These are phyloP conservation scores for Austroboletus rostrupii DNA, from an alignment of 1,284 basidiomycete species.

Conservation along the genomic window DNA sequence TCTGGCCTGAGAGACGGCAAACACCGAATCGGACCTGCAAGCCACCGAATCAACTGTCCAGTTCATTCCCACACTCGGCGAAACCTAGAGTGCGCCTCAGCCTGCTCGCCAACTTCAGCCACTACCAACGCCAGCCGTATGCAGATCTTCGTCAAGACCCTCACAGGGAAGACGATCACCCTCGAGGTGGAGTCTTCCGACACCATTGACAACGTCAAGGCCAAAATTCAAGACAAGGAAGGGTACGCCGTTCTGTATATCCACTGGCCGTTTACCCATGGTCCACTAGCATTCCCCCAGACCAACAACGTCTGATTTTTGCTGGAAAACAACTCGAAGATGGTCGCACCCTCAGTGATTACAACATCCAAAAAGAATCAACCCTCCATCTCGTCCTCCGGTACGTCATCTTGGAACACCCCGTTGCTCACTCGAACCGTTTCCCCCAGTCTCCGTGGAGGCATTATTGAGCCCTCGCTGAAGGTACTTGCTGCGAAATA, in stretches of 20 bases:
- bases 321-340: conserved; percentile 69
- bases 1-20: conserved; percentile 1
- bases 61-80: conserved; percentile 27
- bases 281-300: conserved; percentile 17
- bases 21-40: conserved; percentile 23
- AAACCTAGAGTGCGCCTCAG: not conserved
- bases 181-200: conserved; percentile 96
- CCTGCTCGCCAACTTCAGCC: not conserved
- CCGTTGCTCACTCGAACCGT: too few relatives aligned
- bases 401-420: conserved; percentile 36
- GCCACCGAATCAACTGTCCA: conserved; percentile 47
- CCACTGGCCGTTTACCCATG: not conserved
- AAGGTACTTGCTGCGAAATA: conserved; percentile 96
- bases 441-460: conserved; percentile 41
- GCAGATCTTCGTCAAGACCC: conserved; percentile 95
- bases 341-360: conserved; percentile 90
- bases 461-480: conserved; percentile 98
- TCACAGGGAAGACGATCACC: conserved; percentile 98
- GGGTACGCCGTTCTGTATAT: conserved; percentile 46
- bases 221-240: conserved; percentile 63
- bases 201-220: conserved; percentile 23
- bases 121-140: conserved; percentile 41
- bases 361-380: conserved; percentile 99
- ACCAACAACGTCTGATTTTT: conserved; percentile 26
- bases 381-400: conserved; percentile 97